phyloP scores from a whole-genome alignment of 345 rosid genomes.

The Capsella bursapastoris region DNA sequence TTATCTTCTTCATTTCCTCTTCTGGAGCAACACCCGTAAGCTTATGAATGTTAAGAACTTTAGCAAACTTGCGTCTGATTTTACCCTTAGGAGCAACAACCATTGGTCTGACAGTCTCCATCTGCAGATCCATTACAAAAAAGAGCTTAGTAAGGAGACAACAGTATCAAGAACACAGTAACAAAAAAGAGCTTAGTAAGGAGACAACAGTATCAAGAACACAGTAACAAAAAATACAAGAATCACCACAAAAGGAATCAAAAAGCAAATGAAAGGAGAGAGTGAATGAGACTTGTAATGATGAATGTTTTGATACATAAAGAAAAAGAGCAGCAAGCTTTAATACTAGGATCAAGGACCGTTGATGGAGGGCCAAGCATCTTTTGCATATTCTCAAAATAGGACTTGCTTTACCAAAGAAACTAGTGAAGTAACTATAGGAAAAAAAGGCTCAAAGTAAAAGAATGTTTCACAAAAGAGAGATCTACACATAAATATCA shows the following conservation, averaged over 20 bases:
- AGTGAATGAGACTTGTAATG: conserved; percentile 17
- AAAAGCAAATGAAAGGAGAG: conserved; percentile 20
- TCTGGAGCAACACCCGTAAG: conserved; percentile 66
- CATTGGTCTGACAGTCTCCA: conserved; percentile 78
- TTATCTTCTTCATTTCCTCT: conserved; percentile 49
- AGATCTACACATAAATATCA: conserved; percentile 17
- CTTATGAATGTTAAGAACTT: conserved; percentile 68
- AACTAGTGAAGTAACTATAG: conserved; percentile 23
- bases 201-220: conserved; percentile 32
- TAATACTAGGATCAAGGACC: conserved; percentile 62
- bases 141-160: conserved; percentile 20
- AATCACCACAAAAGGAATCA: conserved; percentile 29
- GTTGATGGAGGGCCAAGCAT: conserved; percentile 44
- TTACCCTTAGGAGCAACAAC: conserved; percentile 66
- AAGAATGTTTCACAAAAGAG: conserved; percentile 32
- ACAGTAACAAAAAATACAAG: conserved; percentile 34
- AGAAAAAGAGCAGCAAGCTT: conserved; percentile 51
- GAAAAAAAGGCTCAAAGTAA: conserved; percentile 25
- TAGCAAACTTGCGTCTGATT: conserved; percentile 68
- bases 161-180: conserved; percentile 32
- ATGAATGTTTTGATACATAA: conserved; percentile 29
- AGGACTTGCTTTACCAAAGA: conserved; percentile 35
- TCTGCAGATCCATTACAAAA: conserved; percentile 46
- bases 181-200: conserved; percentile 20
- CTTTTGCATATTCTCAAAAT: conserved; percentile 40